These are phyloP conservation scores for Rickenella mellea DNA, from an alignment of 768 basidiomycete genomes.

Conservation along the genomic window DNA sequence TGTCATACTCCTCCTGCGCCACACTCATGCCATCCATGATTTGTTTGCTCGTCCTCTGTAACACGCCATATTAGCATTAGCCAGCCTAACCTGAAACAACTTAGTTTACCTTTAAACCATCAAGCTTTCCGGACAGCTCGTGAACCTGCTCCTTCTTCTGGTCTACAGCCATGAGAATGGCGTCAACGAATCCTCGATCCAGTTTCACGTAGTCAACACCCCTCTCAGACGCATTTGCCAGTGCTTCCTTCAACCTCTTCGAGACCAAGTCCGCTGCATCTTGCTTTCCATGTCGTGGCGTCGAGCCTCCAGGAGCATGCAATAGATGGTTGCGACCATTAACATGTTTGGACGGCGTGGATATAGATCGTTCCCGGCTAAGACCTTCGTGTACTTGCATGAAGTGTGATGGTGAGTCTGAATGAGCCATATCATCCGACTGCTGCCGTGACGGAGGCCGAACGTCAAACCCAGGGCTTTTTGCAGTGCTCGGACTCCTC, in stretches of 20 bases:
- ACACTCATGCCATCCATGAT: conserved; percentile 89
- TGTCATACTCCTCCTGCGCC: conserved; percentile 90
- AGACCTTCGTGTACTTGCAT: too few relatives aligned
- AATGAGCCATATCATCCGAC: too few relatives aligned
- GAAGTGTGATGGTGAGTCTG: too few relatives aligned
- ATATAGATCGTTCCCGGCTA: too few relatives aligned
- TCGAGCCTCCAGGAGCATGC: too few relatives aligned
- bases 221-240: conserved; percentile 50
- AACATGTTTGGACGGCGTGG: too few relatives aligned
- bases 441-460: too few relatives aligned
- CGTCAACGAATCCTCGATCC: conserved; percentile 65
- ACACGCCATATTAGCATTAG: background rate
- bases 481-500: too few relatives aligned
- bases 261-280: conserved; percentile 38
- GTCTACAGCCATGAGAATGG: conserved; percentile 58
- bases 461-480: too few relatives aligned
- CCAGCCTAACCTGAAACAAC: background rate
- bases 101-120: conserved; percentile 75
- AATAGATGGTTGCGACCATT: too few relatives aligned
- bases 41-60: conserved; percentile 81
- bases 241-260: conserved; percentile 47
- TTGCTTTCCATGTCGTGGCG: too few relatives aligned
- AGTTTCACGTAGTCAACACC: conserved; percentile 55
- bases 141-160: conserved; percentile 48
- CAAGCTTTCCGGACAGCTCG: conserved; percentile 67